These are phyloP conservation scores for Fagopyrum esculentum DNA, from an alignment of 148 eudicot species.

Conservation along the genomic window DNA sequence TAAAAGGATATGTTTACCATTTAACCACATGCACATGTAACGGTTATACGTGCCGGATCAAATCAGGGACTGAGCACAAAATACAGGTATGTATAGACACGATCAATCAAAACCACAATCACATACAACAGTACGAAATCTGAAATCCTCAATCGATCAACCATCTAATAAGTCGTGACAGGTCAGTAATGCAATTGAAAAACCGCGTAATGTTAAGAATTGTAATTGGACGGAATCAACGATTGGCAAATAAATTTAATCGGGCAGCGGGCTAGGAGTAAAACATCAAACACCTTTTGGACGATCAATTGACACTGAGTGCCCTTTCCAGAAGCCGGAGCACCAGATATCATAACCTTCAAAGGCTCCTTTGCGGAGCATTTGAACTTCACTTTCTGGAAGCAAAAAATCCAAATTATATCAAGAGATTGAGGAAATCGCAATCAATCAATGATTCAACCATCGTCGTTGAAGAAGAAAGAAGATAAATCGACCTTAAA, in stretches of 20 bases:
- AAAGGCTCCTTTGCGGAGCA: slow-evolving; percentile 59
- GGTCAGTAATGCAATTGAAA: neutral
- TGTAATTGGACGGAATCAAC: neutral
- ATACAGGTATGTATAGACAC: neutral
- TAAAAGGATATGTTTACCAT: neutral
- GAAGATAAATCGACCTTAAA: neutral
- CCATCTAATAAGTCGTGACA: neutral
- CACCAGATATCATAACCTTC: slow-evolving; percentile 96
- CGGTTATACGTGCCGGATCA: neutral
- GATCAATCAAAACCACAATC: neutral
- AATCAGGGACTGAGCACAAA: too few relatives aligned
- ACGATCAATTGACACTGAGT: slow-evolving; percentile 90
- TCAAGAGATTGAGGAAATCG: neutral
- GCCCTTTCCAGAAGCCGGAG: slow-evolving; percentile 98
- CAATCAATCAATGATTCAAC: neutral
- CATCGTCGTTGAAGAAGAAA: neutral
- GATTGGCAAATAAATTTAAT: neutral
- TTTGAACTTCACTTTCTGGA: slow-evolving; percentile 31
- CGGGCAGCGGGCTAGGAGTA: neutral
- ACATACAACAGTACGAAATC: neutral
- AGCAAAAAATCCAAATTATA: neutral
- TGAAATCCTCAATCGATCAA: neutral
- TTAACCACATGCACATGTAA: neutral
- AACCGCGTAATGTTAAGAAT: neutral
- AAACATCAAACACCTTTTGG: slow-evolving; percentile 44